Evolutionary conservation across 2,329 filamentous ascomycete species (phyloP).

Genomic region (Calonectria ilicicola): DNA sequence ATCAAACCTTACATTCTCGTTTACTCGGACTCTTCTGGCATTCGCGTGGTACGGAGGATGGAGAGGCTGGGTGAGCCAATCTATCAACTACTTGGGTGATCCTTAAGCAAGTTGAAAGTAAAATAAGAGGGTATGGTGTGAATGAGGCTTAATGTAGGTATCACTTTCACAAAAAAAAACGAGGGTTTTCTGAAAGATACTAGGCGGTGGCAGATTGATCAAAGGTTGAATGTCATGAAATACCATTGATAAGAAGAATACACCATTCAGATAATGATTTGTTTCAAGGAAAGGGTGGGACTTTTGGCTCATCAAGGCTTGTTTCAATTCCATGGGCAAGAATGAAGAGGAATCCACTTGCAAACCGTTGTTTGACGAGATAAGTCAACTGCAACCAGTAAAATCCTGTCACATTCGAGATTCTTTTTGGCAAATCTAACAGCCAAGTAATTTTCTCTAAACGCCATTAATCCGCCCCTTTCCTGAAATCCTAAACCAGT

Average conservation of each 20-base stretch:
- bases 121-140: constrained; percentile 62
- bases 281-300: too few species aligned
- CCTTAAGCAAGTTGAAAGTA: constrained; percentile 59
- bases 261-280: too few species aligned
- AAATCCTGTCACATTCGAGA: constrained; percentile 32
- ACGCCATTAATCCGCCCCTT: constrained; percentile 38
- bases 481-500: constrained; percentile 37
- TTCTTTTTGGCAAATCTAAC: constrained; percentile 31
- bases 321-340: background rate
- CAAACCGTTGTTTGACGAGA: background rate
- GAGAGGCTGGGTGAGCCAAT: constrained; percentile 60
- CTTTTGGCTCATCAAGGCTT: too few species aligned
- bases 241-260: background rate
- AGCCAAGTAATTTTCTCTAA: constrained; percentile 38
- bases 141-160: constrained; percentile 23
- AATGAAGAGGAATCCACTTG: background rate
- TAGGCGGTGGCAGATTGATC: background rate
- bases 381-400: constrained; percentile 27
- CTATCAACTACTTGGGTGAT: constrained; percentile 57
- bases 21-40: too few species aligned
- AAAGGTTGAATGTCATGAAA: background rate
- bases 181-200: background rate
- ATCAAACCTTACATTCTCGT: constrained; percentile 66
- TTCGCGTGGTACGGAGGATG: constrained; percentile 58
- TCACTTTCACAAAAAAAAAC: constrained; percentile 2